Evolutionary conservation across 2,329 filamentous ascomycete genomes (phyloP), one percentile per base, ranked within the genome.

Genomic region (Penicillium sp.): DNA sequence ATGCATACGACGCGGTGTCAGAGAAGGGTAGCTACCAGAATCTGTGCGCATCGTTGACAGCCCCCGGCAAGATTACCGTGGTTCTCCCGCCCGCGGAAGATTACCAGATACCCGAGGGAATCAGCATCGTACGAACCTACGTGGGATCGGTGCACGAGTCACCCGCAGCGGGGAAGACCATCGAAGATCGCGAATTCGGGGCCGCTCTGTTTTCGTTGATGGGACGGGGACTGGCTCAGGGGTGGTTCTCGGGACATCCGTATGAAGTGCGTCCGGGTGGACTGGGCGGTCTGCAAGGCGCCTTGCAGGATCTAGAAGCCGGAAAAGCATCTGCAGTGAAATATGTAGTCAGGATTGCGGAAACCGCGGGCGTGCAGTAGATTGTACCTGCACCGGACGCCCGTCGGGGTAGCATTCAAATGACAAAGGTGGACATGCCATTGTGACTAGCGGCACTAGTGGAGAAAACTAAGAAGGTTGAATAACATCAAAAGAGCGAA

Each of bases 311-410:
- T 56, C 65, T 88, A 63, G 81, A 79, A 65, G 76, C 75, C 26
- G 85, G 85, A 0, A 83, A 81, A 67, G 83, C 81, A 21, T 85
- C 81, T 61, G 85, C 78, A 1, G 75, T 82, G 0, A 88, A 88
- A 70, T 87, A 85, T 72, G 80, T 88, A 0, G 82, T 83, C 61
- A 74, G 72, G 56, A 78, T 84, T 66, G 74, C 59, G 8, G 79
- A 83, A 34, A 82, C 80, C 12, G 61, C 65, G 21, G 58, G 60
- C n/a, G 44, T 61, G 3, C 33, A 51, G 34, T 43, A 52, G 44
- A 13, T 18, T 18, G 3, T 18, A 13, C 5, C 21, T 6, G 34
- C 4, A 9, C 12, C 16, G 9, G 9, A 8, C 34, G 28, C 12
- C 34, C n/a, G 34, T 9, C 31, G 34, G 16, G 4, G 34, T 21